Evolutionary conservation across 345 rosid species (phyloP), one percentile per base, ranked within the genome.

Genomic region (Eucalyptus curtisii): DNA sequence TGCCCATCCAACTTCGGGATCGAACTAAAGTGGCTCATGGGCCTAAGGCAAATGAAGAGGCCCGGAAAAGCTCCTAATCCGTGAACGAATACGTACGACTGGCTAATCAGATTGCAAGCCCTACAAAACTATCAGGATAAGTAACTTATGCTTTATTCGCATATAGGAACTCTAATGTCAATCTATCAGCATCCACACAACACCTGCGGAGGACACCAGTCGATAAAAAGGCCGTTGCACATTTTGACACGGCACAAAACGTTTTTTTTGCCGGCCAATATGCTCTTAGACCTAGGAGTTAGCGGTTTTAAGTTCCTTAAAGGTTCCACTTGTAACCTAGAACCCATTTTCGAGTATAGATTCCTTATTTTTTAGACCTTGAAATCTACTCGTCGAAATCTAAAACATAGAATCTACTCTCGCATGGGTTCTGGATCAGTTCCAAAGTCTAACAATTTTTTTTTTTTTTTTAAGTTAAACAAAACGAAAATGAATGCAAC

Each of bases 391-490:
- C 17, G 0, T 49, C 17, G 1, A 49, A 49, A 49, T 14, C 10
- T 16, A 0, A 49, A 49, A 49, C 52, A 49, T 49, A 1, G 0
- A 49, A 49, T 49, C 52, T 49, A 49, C 16, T 7, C 0, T 49
- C 3, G 7, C 19, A 16, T 3, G 15, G 0, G 7, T 49, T 49
- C 7, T 7, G 13, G 5, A 49, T 49, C 19, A 6, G 1, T 49
- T 49, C 19, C 19, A 49, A 49, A 14, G 49, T 49, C 7, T 5
- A 49, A 48, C 0, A 0, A 2, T 37, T 37, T 2, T 12, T 48
- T 48, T 48, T 48, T 12, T 47, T 47, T 47, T 13, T 49, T 49
- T 4, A 1, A 49, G 6, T 49, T 49, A 4, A 49, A 13, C 49
- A 49, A 49, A 48, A 49, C 15, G 2, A 49, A 49, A 49, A 49